Conservation (phyloP, 352 stramenopile species). For the Phytopythium aichiense region DNA sequence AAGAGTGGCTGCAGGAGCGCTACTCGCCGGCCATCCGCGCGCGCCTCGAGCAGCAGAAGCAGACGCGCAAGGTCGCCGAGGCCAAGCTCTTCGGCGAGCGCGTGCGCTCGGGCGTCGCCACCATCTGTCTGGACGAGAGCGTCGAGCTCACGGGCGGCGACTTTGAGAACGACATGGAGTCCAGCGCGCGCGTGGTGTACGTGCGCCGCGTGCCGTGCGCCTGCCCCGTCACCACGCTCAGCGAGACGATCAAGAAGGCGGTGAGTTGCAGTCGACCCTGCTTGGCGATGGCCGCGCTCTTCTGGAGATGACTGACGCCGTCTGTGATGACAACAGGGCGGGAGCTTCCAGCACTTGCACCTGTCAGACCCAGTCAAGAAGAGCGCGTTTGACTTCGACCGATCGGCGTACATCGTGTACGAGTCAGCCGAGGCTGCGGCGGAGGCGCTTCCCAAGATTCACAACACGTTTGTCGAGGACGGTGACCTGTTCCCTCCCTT, state of each 20-base stretch:
- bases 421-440: slow-evolving; percentile 57
- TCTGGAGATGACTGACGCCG: neutral
- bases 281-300: neutral
- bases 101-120: slow-evolving; percentile 39
- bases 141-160: slow-evolving; percentile 32
- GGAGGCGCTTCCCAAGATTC: slow-evolving; percentile 78
- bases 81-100: slow-evolving; percentile 75
- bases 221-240: slow-evolving; percentile 62
- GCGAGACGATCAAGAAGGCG: slow-evolving; percentile 79
- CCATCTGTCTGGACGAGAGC: slow-evolving; percentile 64
- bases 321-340: slow-evolving; percentile 33
- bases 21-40: slow-evolving; percentile 77
- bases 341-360: slow-evolving; percentile 71
- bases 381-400: slow-evolving; percentile 82
- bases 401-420: slow-evolving; percentile 84
- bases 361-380: slow-evolving; percentile 85
- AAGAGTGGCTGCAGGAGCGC: slow-evolving; percentile 85
- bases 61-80: slow-evolving; percentile 59
- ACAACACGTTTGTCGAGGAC: slow-evolving; percentile 85
- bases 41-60: slow-evolving; percentile 62
- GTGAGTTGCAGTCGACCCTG: slow-evolving; percentile 22
- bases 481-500: slow-evolving; percentile 70
- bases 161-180: slow-evolving; percentile 77
- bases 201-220: slow-evolving; percentile 77
- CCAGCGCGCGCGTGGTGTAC: slow-evolving; percentile 74